These are phyloP conservation scores for Saccharomycopsis hybrid DNA, from an alignment of 1,139 yeast species.

Conservation along the genomic window DNA sequence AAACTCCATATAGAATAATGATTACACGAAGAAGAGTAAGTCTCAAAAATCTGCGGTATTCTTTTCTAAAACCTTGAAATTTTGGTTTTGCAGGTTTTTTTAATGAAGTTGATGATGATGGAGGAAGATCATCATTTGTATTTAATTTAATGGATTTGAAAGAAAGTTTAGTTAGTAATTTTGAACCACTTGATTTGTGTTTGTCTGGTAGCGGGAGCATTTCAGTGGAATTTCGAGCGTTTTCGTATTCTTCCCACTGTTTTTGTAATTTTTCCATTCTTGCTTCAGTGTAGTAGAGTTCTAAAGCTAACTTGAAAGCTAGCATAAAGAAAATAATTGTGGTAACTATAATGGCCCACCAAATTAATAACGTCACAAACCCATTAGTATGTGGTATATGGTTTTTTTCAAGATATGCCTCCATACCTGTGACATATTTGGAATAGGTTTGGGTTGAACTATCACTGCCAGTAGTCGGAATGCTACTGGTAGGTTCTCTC, in stretches of 20 bases:
- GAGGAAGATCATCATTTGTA: neutral
- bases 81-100: slow-evolving; percentile 18
- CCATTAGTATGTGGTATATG: slow-evolving; percentile 30
- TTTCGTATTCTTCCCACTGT: slow-evolving; percentile 16
- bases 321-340: slow-evolving; percentile 24
- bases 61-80: slow-evolving; percentile 25
- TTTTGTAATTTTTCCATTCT: slow-evolving; percentile 10
- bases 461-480: neutral
- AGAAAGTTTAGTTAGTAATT: slow-evolving; percentile 1
- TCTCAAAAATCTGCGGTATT: slow-evolving; percentile 24
- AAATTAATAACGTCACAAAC: slow-evolving; percentile 29
- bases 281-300: slow-evolving; percentile 22
- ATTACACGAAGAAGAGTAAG: slow-evolving; percentile 27
- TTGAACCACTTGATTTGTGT: neutral
- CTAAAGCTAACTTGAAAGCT: slow-evolving; percentile 25
- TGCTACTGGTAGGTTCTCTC: slow-evolving; percentile 2
- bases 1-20: slow-evolving; percentile 29
- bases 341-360: slow-evolving; percentile 29
- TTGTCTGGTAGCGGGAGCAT: neutral
- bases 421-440: slow-evolving; percentile 27
- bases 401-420: slow-evolving; percentile 28
- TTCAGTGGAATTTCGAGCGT: neutral
- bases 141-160: neutral
- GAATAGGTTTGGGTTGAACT: slow-evolving; percentile 17
- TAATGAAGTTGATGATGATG: neutral